Evolutionary conservation across 768 basidiomycete species (phyloP).

Genomic region (Agaricus subrufescens): DNA sequence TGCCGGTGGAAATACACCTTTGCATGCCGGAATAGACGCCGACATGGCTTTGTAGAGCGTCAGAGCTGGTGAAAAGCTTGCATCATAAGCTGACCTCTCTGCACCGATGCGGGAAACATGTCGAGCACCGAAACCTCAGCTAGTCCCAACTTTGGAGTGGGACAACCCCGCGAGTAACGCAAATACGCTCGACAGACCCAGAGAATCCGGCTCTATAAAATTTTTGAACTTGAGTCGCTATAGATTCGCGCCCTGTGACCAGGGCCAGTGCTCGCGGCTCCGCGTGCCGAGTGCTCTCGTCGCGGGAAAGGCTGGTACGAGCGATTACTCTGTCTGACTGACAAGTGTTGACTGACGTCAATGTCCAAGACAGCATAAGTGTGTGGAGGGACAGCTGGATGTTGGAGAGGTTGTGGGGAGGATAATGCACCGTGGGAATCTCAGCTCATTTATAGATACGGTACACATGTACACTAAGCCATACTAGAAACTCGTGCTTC

Average conservation of each 20-base stretch:
- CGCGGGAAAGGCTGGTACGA: slow-evolving; percentile 69
- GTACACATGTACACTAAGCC: too few species aligned
- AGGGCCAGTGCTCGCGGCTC: slow-evolving; percentile 6
- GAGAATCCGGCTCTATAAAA: slow-evolving; percentile 47
- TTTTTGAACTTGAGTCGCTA: slow-evolving; percentile 57
- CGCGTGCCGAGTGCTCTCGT: slow-evolving; percentile 57
- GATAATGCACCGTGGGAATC: too few species aligned
- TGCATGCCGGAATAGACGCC: not conserved
- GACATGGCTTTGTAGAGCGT: slow-evolving; percentile 23
- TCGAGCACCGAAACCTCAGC: slow-evolving; percentile 45
- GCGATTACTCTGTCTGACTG: slow-evolving; percentile 58
- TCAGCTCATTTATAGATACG: too few species aligned
- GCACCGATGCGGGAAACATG: slow-evolving; percentile 46
- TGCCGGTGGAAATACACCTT: not conserved
- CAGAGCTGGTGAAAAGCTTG: slow-evolving; percentile 59
- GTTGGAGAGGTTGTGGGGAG: slow-evolving; percentile 59
- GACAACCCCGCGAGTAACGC: slow-evolving; percentile 56
- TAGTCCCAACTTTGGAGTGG: slow-evolving; percentile 7
- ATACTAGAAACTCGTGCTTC: too few species aligned
- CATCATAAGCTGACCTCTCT: slow-evolving; percentile 54
- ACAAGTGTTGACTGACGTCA: slow-evolving; percentile 66
- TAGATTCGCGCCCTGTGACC: slow-evolving; percentile 16
- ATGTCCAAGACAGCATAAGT: slow-evolving; percentile 58
- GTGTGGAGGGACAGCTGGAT: slow-evolving; percentile 43
- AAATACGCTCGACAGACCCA: slow-evolving; percentile 70